phyloP scores from a whole-genome alignment of 2,329 filamentous ascomycete species.

The Talaromyces sp. region DNA sequence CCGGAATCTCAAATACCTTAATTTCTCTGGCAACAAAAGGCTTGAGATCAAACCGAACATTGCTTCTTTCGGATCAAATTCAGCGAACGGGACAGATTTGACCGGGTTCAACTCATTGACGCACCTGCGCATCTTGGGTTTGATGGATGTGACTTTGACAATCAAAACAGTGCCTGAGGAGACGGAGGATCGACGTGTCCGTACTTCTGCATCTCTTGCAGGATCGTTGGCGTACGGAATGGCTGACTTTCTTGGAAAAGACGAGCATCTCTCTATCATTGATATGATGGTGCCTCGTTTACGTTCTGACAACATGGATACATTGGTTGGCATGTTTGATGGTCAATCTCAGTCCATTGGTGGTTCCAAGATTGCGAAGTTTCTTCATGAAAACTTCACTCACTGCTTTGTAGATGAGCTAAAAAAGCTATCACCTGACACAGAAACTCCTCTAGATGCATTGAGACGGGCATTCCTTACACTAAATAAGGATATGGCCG shows the following conservation, averaged over 20 bases:
- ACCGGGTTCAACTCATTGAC: constrained; percentile 85
- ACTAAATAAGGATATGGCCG: constrained; percentile 91
- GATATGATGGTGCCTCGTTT: constrained; percentile 93
- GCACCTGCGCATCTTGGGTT: constrained; percentile 80
- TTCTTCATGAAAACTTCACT: constrained; percentile 91
- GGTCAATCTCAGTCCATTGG: constrained; percentile 84
- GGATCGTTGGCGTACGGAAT: constrained; percentile 93
- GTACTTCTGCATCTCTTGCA: constrained; percentile 92
- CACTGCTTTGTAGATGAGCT: constrained; percentile 79
- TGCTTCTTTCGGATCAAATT: constrained; percentile 52
- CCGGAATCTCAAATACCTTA: constrained; percentile 88
- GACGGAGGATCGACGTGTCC: constrained; percentile 88
- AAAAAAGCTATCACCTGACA: constrained; percentile 64
- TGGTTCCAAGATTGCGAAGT: constrained; percentile 95
- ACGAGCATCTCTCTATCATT: constrained; percentile 91
- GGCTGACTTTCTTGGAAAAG: constrained; percentile 89
- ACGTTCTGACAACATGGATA: constrained; percentile 84
- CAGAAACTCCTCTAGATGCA: constrained; percentile 78
- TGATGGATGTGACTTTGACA: constrained; percentile 97
- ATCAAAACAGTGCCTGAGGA: constrained; percentile 92
- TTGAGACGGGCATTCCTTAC: constrained; percentile 80
- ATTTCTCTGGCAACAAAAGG: constrained; percentile 93
- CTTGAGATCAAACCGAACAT: constrained; percentile 78
- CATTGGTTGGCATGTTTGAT: constrained; percentile 91
- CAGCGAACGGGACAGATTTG: constrained; percentile 62